Conservation (phyloP, 768 basidiomycete species). For the Mrakia hoshinonis region DNA sequence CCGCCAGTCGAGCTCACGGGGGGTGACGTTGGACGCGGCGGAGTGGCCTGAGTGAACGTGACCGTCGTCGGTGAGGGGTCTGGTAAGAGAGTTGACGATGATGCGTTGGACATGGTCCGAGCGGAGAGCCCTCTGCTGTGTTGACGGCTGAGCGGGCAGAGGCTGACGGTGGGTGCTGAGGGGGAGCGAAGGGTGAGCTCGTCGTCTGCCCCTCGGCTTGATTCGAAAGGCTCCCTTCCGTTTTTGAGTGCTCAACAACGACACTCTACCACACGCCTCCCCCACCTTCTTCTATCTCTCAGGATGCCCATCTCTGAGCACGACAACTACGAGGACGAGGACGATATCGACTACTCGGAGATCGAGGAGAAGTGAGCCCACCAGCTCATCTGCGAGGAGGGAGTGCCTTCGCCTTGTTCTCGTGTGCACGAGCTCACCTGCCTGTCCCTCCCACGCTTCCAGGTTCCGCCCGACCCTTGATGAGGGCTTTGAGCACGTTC, state of each 20-base stretch:
- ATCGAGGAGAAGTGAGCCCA: conserved; percentile 69
- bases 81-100: background rate
- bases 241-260: background rate
- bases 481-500: conserved; percentile 77
- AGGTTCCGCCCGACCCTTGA: conserved; percentile 79
- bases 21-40: background rate
- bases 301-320: conserved; percentile 27
- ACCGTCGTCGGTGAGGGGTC: background rate
- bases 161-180: too few species aligned
- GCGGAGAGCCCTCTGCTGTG: too few species aligned
- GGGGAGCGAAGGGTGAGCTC: too few species aligned
- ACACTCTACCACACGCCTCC: background rate
- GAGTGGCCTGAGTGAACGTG: background rate
- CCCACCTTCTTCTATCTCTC: background rate
- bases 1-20: background rate
- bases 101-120: background rate
- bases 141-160: too few species aligned
- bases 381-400: background rate
- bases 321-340: conserved; percentile 43
- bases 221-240: too few species aligned
- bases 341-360: conserved; percentile 76
- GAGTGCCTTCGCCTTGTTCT: background rate
- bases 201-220: too few species aligned
- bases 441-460: conserved; percentile 12
- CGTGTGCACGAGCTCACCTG: conserved; percentile 1